Evolutionary conservation across 2,329 filamentous ascomycete species (phyloP), one percentile per base, ranked within the genome.

Genomic region (Esteya vermicola): DNA sequence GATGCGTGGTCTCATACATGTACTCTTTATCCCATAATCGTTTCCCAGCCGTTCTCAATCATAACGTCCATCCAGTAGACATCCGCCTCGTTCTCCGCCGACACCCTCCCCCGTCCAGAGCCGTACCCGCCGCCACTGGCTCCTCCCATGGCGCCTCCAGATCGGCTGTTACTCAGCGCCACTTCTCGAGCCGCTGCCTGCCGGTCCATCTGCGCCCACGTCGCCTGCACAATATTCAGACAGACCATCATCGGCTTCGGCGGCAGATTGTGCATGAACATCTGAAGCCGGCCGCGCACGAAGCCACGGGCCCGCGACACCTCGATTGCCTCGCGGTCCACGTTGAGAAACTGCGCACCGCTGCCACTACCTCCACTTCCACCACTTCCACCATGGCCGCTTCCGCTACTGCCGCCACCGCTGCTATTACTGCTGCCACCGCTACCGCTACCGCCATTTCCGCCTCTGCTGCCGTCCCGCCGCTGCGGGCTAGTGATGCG

Each of bases 21-120:
- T n/a, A n/a, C n/a, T n/a, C n/a, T 31, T 28, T 43, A 48, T 12
- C 45, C 48, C 46, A 50, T 45, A 13, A 43, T 45, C 13, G 68
- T 72, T 51, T 72, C 65, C 66, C 67, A 72, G 9, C 66, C 63
- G 43, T 67, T 69, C 51, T 72, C 67, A 47, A 69, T 65, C 63
- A 71, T 68, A 6, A 73, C 61, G 49, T 72, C 67, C 48, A 72
- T 61, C 69, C 69, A 73, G 50, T 70, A 72, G 4, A 61, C 57
- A 22, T 65, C 57, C 13, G 60, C 56, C 0, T 64, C 65, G 2
- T 32, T 33, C 4, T 41, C 43, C 7, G 21, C n/a, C 1, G 57
- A 57, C n/a, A 14, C 18, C 16, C 36, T 31, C 3, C 26, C 21
- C 14, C 21, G n/a, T 8, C 34, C 19, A 4, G 20, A 26, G 28